Percentiles rank a stretch among this genome's conserved stretches.
These are phyloP conservation scores for Barnettozyma sucrosica DNA, from an alignment of 805 yeast genomes.

Conservation along the genomic window DNA sequence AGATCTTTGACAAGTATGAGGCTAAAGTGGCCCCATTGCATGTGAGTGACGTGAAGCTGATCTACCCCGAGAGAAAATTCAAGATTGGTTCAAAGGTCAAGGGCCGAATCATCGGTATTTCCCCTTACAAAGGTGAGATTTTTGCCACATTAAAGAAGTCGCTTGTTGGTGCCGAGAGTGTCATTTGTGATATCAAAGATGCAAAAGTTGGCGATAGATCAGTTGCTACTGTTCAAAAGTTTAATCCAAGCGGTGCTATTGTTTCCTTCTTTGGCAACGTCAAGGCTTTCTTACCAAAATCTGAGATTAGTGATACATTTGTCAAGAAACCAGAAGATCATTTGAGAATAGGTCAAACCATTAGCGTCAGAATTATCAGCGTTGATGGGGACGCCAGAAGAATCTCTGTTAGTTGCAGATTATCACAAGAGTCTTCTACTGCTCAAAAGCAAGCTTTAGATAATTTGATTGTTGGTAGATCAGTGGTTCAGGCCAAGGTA, in stretches of 20 bases:
- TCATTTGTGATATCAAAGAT: slow-evolving; percentile 41
- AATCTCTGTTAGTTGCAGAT: slow-evolving; percentile 69
- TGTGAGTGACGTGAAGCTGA: slow-evolving; percentile 76
- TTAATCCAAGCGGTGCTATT: slow-evolving; percentile 73
- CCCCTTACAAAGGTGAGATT: slow-evolving; percentile 41
- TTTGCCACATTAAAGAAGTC: slow-evolving; percentile 78
- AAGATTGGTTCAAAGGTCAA: slow-evolving; percentile 77
- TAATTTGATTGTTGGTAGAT: slow-evolving; percentile 51
- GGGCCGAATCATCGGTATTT: slow-evolving; percentile 59
- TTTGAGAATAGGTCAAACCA: slow-evolving; percentile 79
- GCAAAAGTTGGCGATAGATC: slow-evolving; percentile 52
- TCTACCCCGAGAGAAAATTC: slow-evolving; percentile 89
- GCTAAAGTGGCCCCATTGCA: slow-evolving; percentile 73
- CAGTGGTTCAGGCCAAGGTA: slow-evolving; percentile 53
- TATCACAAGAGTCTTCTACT: slow-evolving; percentile 44
- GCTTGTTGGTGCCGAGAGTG: slow-evolving; percentile 48
- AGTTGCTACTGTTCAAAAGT: slow-evolving; percentile 66
- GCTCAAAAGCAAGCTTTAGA: slow-evolving; percentile 43
- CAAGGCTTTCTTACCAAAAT: slow-evolving; percentile 75
- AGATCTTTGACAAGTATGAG: slow-evolving; percentile 57
- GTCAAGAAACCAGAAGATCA: slow-evolving; percentile 74
- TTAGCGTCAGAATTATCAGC: slow-evolving; percentile 57
- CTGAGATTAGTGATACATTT: slow-evolving; percentile 86
- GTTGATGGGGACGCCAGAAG: slow-evolving; percentile 49
- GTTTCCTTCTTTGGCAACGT: slow-evolving; percentile 77